Evolutionary conservation across 345 rosid species (phyloP).

Genomic region (Acer negundo): DNA sequence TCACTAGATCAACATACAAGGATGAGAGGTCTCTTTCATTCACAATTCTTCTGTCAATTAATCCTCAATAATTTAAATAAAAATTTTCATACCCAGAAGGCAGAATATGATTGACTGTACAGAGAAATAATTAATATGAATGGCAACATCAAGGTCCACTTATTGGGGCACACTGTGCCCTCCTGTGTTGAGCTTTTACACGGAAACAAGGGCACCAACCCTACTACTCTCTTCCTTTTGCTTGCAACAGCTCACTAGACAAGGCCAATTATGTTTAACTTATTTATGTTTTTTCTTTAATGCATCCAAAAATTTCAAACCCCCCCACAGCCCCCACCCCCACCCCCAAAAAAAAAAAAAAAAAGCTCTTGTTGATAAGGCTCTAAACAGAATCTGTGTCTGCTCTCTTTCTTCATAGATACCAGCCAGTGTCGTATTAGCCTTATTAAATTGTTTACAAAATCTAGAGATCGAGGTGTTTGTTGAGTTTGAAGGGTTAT

Average conservation of each 20-base stretch:
- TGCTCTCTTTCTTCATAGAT: too few species aligned
- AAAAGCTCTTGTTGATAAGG: neutral
- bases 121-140: neutral
- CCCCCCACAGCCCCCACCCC: too few species aligned
- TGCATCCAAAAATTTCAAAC: too few species aligned
- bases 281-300: neutral
- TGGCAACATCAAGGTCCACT: slow-evolving; percentile 19
- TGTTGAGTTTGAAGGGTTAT: too few species aligned
- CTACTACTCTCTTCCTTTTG: neutral
- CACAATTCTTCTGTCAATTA: neutral
- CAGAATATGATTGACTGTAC: neutral
- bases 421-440: too few species aligned
- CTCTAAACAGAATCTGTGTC: neutral
- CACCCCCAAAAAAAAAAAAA: too few species aligned
- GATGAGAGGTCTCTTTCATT: slow-evolving; percentile 19
- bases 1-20: slow-evolving; percentile 6
- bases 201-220: neutral
- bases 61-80: neutral
- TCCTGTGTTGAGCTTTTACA: neutral
- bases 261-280: neutral
- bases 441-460: too few species aligned
- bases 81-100: neutral
- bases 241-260: slow-evolving; percentile 8
- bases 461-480: too few species aligned
- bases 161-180: neutral